These are phyloP conservation scores for Perkinsus marinus DNA, from an alignment of 169 alveolate species.

Conservation along the genomic window DNA sequence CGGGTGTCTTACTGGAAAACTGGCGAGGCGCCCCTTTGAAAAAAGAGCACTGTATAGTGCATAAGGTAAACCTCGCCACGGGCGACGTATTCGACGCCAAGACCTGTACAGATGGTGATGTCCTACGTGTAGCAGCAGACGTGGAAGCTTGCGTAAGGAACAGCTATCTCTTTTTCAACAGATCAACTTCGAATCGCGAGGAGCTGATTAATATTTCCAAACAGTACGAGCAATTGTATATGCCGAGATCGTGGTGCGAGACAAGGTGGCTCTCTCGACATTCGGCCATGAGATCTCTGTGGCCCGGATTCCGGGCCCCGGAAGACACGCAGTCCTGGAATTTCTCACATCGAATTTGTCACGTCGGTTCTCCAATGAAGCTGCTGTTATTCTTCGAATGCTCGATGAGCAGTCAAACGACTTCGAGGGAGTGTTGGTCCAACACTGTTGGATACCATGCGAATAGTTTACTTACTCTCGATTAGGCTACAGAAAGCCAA, in stretches of 20 bases:
- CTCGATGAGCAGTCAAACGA: not conserved
- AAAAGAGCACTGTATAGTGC: not conserved
- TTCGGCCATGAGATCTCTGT: not conserved
- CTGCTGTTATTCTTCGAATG: not conserved
- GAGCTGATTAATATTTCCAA: not conserved
- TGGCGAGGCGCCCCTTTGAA: not conserved
- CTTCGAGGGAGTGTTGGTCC: not conserved
- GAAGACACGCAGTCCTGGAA: too few species aligned
- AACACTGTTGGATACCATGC: not conserved
- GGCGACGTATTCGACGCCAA: not conserved
- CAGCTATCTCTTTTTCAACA: not conserved
- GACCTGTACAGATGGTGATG: too few species aligned
- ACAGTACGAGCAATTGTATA: not conserved
- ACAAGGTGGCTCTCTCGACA: not conserved
- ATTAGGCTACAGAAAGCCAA: not conserved
- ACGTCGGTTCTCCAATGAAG: not conserved
- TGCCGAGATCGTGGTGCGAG: not conserved
- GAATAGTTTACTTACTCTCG: not conserved
- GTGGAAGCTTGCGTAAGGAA: too few species aligned
- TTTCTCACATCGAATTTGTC: too few species aligned
- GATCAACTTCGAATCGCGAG: not conserved
- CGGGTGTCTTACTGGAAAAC: not conserved
- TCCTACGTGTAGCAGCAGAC: too few species aligned
- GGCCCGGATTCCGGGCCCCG: not conserved
- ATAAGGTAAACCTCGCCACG: not conserved